Evolutionary conservation across 1,284 basidiomycete species (phyloP).

Genomic region (Rhodotorula sp.): DNA sequence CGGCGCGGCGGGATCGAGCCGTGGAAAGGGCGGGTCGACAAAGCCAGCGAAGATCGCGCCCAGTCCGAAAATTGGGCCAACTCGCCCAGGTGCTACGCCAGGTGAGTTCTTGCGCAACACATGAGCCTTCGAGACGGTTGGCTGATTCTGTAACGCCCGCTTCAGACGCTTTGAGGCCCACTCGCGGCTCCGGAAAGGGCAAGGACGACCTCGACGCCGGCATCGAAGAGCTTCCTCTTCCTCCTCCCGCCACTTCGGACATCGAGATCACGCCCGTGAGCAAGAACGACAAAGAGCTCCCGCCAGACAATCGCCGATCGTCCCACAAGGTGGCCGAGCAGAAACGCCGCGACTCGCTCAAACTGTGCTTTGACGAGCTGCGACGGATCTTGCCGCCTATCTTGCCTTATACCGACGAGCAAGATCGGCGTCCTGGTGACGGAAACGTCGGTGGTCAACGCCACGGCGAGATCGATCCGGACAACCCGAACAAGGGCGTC

Average conservation of each 20-base stretch:
- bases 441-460: slow-evolving; percentile 47
- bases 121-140: background rate
- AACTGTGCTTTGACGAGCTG: slow-evolving; percentile 93
- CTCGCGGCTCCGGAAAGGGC: background rate
- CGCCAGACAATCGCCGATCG: slow-evolving; percentile 64
- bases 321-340: slow-evolving; percentile 98
- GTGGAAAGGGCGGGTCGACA: background rate
- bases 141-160: slow-evolving; percentile 16
- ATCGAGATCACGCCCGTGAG: background rate
- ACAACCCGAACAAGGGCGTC: slow-evolving; percentile 91
- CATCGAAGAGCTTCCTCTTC: background rate
- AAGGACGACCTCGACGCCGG: background rate
- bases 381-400: slow-evolving; percentile 84
- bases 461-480: slow-evolving; percentile 40
- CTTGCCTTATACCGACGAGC: slow-evolving; percentile 37
- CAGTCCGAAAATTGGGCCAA: slow-evolving; percentile 17
- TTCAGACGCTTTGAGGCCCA: background rate
- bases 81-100: background rate
- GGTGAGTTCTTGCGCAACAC: background rate
- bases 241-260: slow-evolving; percentile 6
- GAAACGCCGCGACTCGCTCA: slow-evolving; percentile 91
- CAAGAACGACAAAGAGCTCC: background rate
- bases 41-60: slow-evolving; percentile 21
- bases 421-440: slow-evolving; percentile 44
- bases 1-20: background rate